Evolutionary conservation across 1,284 basidiomycete species (phyloP).

Genomic region (Trichosporon coremiiforme): DNA sequence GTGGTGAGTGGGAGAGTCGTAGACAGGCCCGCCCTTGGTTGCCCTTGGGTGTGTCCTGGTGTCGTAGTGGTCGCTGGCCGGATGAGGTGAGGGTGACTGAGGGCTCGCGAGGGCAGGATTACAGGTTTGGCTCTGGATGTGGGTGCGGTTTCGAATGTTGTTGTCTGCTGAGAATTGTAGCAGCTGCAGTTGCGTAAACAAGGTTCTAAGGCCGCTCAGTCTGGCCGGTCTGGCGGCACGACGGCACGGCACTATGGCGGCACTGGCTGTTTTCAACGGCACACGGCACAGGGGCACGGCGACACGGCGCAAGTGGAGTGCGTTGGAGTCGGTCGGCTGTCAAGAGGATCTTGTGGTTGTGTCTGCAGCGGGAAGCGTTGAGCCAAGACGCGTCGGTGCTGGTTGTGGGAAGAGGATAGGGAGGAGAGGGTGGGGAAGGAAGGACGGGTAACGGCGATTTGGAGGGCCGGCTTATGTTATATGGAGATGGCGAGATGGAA

Average conservation of each 20-base stretch:
- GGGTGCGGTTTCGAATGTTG: slow-evolving; percentile 16
- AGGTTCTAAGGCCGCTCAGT: not conserved
- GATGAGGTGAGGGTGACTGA: not conserved
- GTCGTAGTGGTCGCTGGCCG: not conserved
- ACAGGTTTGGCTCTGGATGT: slow-evolving; percentile 13
- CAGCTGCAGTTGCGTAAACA: slow-evolving; percentile 16
- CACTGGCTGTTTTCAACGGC: not conserved
- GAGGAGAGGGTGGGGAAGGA: not conserved
- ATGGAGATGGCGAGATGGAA: slow-evolving; percentile 17
- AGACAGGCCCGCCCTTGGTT: slow-evolving; percentile 1
- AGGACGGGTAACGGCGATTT: not conserved
- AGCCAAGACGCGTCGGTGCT: slow-evolving; percentile 6
- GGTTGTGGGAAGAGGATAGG: not conserved
- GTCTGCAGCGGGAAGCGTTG: not conserved
- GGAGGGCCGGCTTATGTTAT: slow-evolving; percentile 16
- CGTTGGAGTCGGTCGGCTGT: slow-evolving; percentile 12
- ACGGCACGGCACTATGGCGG: not conserved
- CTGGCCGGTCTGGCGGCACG: not conserved
- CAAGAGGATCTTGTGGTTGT: not conserved
- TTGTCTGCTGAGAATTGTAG: slow-evolving; percentile 14
- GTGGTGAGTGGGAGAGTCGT: slow-evolving; percentile 16
- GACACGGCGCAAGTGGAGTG: not conserved
- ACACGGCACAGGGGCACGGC: slow-evolving; percentile 1
- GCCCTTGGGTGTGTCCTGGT: not conserved
- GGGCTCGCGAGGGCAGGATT: not conserved